Conservation (phyloP, 2,329 filamentous ascomycete species). For the Hortaea sp. region DNA sequence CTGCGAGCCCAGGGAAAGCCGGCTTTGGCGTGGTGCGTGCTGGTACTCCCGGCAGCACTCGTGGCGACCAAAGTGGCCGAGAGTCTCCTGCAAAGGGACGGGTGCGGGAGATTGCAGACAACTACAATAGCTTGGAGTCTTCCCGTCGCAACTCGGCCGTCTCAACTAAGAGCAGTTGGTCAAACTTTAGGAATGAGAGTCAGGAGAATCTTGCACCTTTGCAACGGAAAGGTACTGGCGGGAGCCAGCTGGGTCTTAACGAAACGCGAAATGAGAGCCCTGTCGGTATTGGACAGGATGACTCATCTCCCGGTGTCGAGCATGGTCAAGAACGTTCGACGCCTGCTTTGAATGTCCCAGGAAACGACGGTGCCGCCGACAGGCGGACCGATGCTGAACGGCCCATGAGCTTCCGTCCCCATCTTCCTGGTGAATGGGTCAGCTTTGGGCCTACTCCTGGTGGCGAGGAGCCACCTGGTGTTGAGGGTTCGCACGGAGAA, state of each 20-base stretch:
- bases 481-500: slow-evolving; percentile 1
- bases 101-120: slow-evolving; percentile 42
- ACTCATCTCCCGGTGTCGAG: background rate
- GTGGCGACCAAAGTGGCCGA: slow-evolving; percentile 8
- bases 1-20: slow-evolving; percentile 6
- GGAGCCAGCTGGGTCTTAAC: background rate
- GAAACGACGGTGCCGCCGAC: background rate
- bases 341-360: background rate
- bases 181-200: slow-evolving; percentile 25
- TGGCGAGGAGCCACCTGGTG: slow-evolving; percentile 22
- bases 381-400: slow-evolving; percentile 11
- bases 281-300: too few species aligned
- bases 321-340: background rate
- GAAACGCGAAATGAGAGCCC: background rate
- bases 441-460: slow-evolving; percentile 36
- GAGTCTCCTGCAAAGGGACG: slow-evolving; percentile 36
- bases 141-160: slow-evolving; percentile 38
- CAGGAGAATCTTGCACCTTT: slow-evolving; percentile 25
- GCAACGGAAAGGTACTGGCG: slow-evolving; percentile 8
- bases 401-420: slow-evolving; percentile 37
- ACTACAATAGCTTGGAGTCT: slow-evolving; percentile 35
- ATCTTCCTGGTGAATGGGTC: slow-evolving; percentile 45
- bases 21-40: slow-evolving; percentile 6
- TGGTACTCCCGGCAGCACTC: slow-evolving; percentile 5
- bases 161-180: slow-evolving; percentile 34